Conservation (phyloP, 176 grass and related monocot species). For the Tillandsia leiboldiana region DNA sequence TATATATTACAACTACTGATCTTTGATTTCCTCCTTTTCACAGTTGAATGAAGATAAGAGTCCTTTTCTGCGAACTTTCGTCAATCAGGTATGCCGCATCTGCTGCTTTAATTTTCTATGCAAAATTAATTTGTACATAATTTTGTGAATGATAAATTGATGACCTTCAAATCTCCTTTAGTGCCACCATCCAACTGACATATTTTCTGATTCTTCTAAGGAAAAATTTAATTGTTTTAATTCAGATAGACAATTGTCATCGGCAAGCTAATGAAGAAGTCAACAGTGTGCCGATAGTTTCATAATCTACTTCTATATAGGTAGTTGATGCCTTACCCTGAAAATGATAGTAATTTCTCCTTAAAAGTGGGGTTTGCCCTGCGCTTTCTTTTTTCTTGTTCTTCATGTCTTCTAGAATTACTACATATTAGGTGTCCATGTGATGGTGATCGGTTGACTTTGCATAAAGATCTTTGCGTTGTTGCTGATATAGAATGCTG, state of each 20-base stretch:
- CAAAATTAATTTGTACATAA: background rate
- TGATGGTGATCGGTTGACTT: background rate
- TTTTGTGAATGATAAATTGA: background rate
- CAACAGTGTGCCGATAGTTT: background rate
- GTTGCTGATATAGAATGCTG: background rate
- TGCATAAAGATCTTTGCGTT: background rate
- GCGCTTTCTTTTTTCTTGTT: background rate
- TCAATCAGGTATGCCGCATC: slow-evolving; percentile 66
- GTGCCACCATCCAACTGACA: background rate
- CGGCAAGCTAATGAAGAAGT: background rate
- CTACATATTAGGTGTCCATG: background rate
- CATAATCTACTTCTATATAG: background rate
- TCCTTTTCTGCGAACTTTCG: slow-evolving; percentile 97
- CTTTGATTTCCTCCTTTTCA: slow-evolving; percentile 14
- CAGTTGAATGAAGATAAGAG: slow-evolving; percentile 99
- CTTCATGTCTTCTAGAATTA: background rate
- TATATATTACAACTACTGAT: background rate
- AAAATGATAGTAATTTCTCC: background rate
- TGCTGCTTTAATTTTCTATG: background rate
- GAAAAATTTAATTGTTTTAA: background rate
- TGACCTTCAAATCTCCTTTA: background rate
- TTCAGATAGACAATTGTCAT: background rate
- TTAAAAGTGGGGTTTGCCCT: background rate
- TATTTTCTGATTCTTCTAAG: background rate
- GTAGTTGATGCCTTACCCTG: background rate